Conservation (phyloP, 2,329 filamentous ascomycete species). For the Coniella vitis region DNA sequence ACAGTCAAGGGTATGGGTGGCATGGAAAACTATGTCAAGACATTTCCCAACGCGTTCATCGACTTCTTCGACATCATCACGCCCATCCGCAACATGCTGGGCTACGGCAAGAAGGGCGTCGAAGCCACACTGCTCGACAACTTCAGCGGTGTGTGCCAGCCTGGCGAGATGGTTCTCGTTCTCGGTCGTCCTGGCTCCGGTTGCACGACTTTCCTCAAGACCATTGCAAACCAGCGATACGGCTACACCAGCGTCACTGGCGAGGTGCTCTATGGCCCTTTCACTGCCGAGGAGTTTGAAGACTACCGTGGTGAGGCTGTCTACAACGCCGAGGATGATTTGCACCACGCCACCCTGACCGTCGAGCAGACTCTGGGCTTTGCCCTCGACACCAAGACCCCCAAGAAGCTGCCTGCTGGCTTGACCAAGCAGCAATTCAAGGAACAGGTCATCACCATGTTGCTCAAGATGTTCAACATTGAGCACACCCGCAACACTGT, state of each 20-base stretch:
- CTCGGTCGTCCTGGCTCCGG: conserved; percentile 70
- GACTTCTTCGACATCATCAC: conserved; percentile 70
- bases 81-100: conserved; percentile 57
- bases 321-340: conserved; percentile 81
- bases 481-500: conserved; percentile 81
- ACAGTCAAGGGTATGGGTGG: conserved; percentile 72
- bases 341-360: conserved; percentile 78
- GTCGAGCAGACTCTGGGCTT: conserved; percentile 84
- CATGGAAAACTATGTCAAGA: conserved; percentile 63
- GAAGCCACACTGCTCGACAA: conserved; percentile 68
- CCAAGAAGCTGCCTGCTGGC: conserved; percentile 69
- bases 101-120: conserved; percentile 57
- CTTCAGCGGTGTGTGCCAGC: conserved; percentile 64
- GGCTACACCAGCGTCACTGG: conserved; percentile 53
- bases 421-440: conserved; percentile 70
- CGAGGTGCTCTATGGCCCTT: conserved; percentile 71
- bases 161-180: conserved; percentile 85
- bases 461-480: conserved; percentile 91
- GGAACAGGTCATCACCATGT: conserved; percentile 62
- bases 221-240: conserved; percentile 58
- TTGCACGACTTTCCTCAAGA: conserved; percentile 63
- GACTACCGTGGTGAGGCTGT: conserved; percentile 74
- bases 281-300: conserved; percentile 63
- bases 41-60: conserved; percentile 71
- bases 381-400: conserved; percentile 77